Evolutionary conservation across 345 rosid genomes (phyloP).

Genomic region (Schrenkiella parvula): DNA sequence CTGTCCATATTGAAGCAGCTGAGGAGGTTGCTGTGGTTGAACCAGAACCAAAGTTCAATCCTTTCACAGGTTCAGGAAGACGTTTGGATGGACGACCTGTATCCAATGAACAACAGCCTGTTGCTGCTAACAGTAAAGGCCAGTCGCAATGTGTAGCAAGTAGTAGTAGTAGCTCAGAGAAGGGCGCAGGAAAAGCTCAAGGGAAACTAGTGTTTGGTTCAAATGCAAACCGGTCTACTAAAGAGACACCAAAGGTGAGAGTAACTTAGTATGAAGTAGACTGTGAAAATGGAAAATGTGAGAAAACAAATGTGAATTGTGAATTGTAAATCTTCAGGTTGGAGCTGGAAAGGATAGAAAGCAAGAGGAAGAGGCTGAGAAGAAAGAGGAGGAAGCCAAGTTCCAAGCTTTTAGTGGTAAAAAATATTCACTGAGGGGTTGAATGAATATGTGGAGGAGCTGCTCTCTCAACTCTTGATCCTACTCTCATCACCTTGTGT

Average conservation of each 20-base stretch:
- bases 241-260: constrained; percentile 52
- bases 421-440: constrained; percentile 67
- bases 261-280: neutral
- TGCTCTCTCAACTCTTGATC: neutral
- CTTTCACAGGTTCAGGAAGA: constrained; percentile 73
- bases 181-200: constrained; percentile 47
- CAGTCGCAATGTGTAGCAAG: constrained; percentile 32
- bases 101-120: constrained; percentile 46
- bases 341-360: constrained; percentile 17
- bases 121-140: constrained; percentile 40
- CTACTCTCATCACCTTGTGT: neutral
- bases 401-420: constrained; percentile 73
- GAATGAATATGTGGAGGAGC: neutral
- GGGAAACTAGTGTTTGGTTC: constrained; percentile 92
- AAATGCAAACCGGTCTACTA: constrained; percentile 46
- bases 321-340: neutral
- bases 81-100: constrained; percentile 84
- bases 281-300: neutral
- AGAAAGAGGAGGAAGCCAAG: constrained; percentile 58
- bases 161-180: constrained; percentile 45
- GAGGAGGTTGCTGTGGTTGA: constrained; percentile 50
- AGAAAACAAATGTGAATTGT: constrained; percentile 23
- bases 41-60: constrained; percentile 66
- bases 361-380: constrained; percentile 41
- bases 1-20: constrained; percentile 36